Base-by-base conservation (phyloP, 192 early-diverging fungal species). In the Rhizoclosmatium globosum region DNA sequence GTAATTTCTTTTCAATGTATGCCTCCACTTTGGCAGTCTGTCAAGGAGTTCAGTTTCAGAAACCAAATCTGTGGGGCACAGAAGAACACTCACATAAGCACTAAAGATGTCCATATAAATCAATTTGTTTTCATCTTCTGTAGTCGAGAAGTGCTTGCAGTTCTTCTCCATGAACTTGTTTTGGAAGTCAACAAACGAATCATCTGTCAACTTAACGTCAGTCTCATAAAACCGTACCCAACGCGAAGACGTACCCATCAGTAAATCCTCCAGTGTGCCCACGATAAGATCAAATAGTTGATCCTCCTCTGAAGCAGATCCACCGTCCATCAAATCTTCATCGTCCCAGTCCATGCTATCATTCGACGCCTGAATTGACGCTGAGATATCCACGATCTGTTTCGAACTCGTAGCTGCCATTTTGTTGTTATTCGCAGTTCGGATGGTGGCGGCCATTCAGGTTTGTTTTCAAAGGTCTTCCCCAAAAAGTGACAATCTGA, bases 121-220 rank as follows among this genome's bases (percentile, higher is more conserved):
- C 13, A 90, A 69, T 79, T 89, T 90, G 80, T 90, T 90, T 61
- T 90, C 89, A 64, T 90, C 86, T 43, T 82, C 81, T 59, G 80
- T 68, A 13, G 68, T 73, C 3, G 74, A 76, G 61, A 89, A 90
- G 13, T 82, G 72, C 13, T 76, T 43, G 64, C 57, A 71, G 64
- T 87, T 53, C 44, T 74, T 77, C n/a, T 79, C 80, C 58, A 87
- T 76, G 68, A 87, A 87, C n/a, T 59, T 45, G 44, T 64, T 75
- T 68, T 84, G 88, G 53, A 89, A 79, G 39, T 76, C 39, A 45
- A 79, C 45, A 74, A 89, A 85, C 23, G 64, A 68, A 15, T 83
- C 74, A 74, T 84, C 78, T 86, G 64, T 17, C 68, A n/a, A n/a
- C n/a, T 46, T 11, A 50, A 50, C 15, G 15, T 50, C 15, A 9